These are phyloP conservation scores for Nematodospora anomalae DNA, from an alignment of 1,139 yeast species.

Conservation along the genomic window DNA sequence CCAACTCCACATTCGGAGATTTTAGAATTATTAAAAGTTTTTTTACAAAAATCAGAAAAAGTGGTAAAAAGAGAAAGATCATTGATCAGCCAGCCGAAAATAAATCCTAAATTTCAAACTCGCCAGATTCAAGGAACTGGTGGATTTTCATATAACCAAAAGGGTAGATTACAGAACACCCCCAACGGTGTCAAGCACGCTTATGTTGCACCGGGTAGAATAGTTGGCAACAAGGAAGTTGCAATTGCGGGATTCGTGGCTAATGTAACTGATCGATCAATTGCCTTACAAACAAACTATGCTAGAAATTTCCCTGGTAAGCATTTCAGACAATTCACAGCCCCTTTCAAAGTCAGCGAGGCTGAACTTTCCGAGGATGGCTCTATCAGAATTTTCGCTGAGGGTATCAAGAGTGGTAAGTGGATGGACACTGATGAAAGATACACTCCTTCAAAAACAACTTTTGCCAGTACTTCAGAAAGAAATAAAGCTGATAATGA, in stretches of 20 bases:
- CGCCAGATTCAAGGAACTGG: conserved; percentile 59
- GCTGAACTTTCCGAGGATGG: conserved; percentile 42
- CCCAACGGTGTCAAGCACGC: conserved; percentile 71
- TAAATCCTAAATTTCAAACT: conserved; percentile 7
- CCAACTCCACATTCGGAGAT: conserved; percentile 13
- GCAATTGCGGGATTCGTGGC: conserved; percentile 80
- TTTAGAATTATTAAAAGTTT: conserved; percentile 28
- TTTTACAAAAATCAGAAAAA: conserved; percentile 22
- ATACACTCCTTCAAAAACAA: conserved; percentile 34
- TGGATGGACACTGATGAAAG: conserved; percentile 37
- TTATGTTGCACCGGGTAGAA: conserved; percentile 69
- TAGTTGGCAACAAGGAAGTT: conserved; percentile 52
- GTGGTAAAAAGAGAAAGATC: conserved; percentile 22
- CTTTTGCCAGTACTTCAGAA: conserved; percentile 33
- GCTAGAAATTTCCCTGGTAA: conserved; percentile 44
- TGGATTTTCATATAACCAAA: conserved; percentile 68
- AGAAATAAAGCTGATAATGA: conserved; percentile 37
- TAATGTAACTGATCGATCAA: conserved; percentile 37
- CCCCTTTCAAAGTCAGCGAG: conserved; percentile 45
- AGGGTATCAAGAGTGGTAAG: conserved; percentile 41
- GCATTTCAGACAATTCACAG: conserved; percentile 44
- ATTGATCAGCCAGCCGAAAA: conserved; percentile 19
- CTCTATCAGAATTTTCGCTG: conserved; percentile 38
- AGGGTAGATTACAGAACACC: conserved; percentile 70
- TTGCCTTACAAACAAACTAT: conserved; percentile 42